Percentiles rank a stretch among this genome's conserved stretches.
Evolutionary conservation across 2,329 filamentous ascomycete species (phyloP).

Genomic region (Eutypella sp.): DNA sequence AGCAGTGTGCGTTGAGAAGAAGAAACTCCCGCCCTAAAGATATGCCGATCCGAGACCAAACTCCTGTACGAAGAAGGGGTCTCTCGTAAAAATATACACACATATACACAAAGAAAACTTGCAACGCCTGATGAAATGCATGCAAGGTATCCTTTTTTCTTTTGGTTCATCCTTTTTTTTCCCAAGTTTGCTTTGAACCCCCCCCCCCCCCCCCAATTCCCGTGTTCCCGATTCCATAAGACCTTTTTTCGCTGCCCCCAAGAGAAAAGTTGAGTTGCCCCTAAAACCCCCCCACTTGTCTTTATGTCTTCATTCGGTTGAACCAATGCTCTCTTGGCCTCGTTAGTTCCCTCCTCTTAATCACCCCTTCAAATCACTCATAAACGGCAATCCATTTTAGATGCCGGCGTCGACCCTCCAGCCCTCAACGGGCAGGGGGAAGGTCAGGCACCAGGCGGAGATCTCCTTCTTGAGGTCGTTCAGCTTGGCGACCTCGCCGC

Average conservation of each 20-base stretch:
- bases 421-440: constrained; percentile 85
- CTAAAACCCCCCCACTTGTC: too few species aligned
- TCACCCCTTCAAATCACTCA: constrained; percentile 7
- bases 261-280: constrained; percentile 30
- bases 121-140: constrained; percentile 31
- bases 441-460: constrained; percentile 75
- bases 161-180: too few species aligned
- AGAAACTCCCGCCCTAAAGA: constrained; percentile 25
- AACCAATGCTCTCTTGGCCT: constrained; percentile 22
- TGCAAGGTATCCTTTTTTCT: constrained; percentile 21
- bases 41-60: constrained; percentile 18
- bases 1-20: constrained; percentile 32
- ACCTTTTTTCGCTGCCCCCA: constrained; percentile 15
- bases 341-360: constrained; percentile 9
- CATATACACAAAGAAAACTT: constrained; percentile 24
- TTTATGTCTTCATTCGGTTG: constrained; percentile 21
- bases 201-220: too few species aligned
- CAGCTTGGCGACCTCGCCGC: constrained; percentile 76
- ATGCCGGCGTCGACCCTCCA: constrained; percentile 59
- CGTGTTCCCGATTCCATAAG: constrained; percentile 16
- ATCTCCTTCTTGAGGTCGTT: constrained; percentile 85
- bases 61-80: too few species aligned
- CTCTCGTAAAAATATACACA: too few species aligned
- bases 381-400: too few species aligned
- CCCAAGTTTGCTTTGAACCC: too few species aligned